A percentile compares a stretch with the other conserved stretches of the same genome.
Evolutionary conservation across 176 grass and related monocot genomes (phyloP).

Genomic region (Elymus sibiricus): DNA sequence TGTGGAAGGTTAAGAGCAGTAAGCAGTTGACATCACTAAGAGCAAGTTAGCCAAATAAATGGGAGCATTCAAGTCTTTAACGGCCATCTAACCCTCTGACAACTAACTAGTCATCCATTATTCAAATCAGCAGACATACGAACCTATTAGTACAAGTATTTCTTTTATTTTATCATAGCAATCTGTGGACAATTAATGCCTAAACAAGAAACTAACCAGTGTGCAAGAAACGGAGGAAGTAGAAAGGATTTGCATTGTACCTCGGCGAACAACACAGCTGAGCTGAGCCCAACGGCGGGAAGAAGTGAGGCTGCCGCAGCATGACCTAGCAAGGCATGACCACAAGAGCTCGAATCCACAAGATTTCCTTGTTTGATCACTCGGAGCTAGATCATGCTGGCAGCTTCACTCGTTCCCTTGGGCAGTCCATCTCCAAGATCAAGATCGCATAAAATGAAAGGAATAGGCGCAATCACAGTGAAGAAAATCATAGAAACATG

Average conservation of each 20-base stretch:
- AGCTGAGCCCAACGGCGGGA: constrained; percentile 50
- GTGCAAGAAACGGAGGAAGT: background rate
- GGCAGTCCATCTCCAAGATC: constrained; percentile 37
- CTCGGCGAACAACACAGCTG: background rate
- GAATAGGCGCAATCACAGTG: background rate
- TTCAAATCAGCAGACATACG: background rate
- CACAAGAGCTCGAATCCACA: constrained; percentile 4
- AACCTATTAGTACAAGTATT: background rate
- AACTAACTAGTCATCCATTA: background rate
- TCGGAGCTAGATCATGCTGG: constrained; percentile 99
- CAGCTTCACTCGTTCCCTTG: constrained; percentile 99
- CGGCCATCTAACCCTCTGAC: background rate
- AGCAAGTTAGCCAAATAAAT: background rate
- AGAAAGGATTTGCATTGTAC: background rate
- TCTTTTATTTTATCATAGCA: background rate
- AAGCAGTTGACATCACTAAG: background rate
- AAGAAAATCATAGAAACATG: background rate
- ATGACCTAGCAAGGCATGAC: constrained; percentile 93
- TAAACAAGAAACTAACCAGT: background rate
- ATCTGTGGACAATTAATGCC: background rate
- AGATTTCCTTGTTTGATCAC: constrained; percentile 22
- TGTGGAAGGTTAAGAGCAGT: background rate
- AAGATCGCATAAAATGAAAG: constrained; percentile 50
- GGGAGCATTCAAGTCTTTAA: background rate
- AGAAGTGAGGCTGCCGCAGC: constrained; percentile 99